These are phyloP conservation scores for Aschersonia sp. DNA, from an alignment of 2,329 filamentous ascomycete species.

Conservation along the genomic window DNA sequence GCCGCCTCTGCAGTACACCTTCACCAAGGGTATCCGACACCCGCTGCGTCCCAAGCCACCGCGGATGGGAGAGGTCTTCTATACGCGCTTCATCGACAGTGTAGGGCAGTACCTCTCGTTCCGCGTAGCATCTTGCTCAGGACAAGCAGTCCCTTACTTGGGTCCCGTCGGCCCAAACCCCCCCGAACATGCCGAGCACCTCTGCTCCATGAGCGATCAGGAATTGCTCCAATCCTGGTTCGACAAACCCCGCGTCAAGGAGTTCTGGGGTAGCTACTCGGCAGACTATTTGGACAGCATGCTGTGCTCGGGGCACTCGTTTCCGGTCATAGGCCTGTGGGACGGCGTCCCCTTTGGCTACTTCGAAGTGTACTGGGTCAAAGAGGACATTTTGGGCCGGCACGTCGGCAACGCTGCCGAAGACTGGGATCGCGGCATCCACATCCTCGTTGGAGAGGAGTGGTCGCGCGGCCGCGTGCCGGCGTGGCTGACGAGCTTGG, in stretches of 20 bases:
- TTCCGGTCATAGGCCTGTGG: slow-evolving; percentile 87
- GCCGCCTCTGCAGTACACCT: slow-evolving; percentile 64
- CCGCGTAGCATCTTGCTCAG: slow-evolving; percentile 61
- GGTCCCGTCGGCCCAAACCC: slow-evolving; percentile 37
- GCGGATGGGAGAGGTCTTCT: slow-evolving; percentile 81
- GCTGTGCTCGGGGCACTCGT: slow-evolving; percentile 58
- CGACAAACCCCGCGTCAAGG: slow-evolving; percentile 66
- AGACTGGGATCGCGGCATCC: slow-evolving; percentile 80
- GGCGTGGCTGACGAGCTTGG: slow-evolving; percentile 69
- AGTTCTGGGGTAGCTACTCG: slow-evolving; percentile 67
- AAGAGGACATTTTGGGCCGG: slow-evolving; percentile 68
- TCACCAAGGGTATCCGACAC: slow-evolving; percentile 68
- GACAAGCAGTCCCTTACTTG: slow-evolving; percentile 46
- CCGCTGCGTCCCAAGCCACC: slow-evolving; percentile 80
- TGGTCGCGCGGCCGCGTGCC: slow-evolving; percentile 76
- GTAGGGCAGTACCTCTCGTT: slow-evolving; percentile 78
- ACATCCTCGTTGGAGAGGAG: slow-evolving; percentile 82
- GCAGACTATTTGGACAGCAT: slow-evolving; percentile 51
- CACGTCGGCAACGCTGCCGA: slow-evolving; percentile 50
- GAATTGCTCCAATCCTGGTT: slow-evolving; percentile 72
- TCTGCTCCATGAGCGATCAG: slow-evolving; percentile 34
- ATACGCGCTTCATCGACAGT: slow-evolving; percentile 73
- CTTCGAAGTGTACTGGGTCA: slow-evolving; percentile 97
- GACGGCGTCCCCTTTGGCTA: slow-evolving; percentile 92
- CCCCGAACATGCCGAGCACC: slow-evolving; percentile 21